Evolutionary conservation across 116 monocot genomes (phyloP), one percentile per base, ranked within the genome.

Genomic region (Thalassia testudinum): DNA sequence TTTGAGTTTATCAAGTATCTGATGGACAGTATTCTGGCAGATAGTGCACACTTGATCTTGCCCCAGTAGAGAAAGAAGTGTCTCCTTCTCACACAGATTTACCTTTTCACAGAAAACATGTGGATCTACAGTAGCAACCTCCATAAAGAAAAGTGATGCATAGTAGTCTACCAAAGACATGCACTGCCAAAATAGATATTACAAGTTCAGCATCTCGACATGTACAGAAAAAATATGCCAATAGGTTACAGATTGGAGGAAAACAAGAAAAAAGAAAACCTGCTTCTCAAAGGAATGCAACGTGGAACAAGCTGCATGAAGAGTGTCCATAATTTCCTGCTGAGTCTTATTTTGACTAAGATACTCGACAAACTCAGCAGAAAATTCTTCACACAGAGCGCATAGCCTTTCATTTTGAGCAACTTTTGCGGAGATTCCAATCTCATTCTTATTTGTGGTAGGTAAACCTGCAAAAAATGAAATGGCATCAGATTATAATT

Each of bases 71-170:
- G 57, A 30, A 53, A 52, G 3, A 26, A 64, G 17, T 50, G 14
- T 0, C n/a, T 38, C 53, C 12, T 53, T 56, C 37, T 66, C 56
- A 61, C 95, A 95, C 12, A 95, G 72, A 49, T 77, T 72, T n/a
- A 82, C 28, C 66, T 78, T 79, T 58, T 62, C 59, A 27, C 95
- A 95, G 59, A 95, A 70, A 13, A 55, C 50, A 15, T 85, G 72
- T 21, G 88, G 81, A 27, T 70, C 63, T 62, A 82, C 21, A 4
- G 22, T 60, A 52, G 49, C 57, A 55, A 78, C 49, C 65, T 88
- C 76, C 43, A 43, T 16, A 49, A 88, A 88, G 60, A 95, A 70
- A 57, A 82, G 57, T 53, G 88, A 72, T 25, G 68, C 67, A 57
- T 88, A 81, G 52, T 77, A 73, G 51, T 95, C 85, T 49, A 79